phyloP scores from a whole-genome alignment of 345 rosid species.

The Gynandropsis gynandra region DNA sequence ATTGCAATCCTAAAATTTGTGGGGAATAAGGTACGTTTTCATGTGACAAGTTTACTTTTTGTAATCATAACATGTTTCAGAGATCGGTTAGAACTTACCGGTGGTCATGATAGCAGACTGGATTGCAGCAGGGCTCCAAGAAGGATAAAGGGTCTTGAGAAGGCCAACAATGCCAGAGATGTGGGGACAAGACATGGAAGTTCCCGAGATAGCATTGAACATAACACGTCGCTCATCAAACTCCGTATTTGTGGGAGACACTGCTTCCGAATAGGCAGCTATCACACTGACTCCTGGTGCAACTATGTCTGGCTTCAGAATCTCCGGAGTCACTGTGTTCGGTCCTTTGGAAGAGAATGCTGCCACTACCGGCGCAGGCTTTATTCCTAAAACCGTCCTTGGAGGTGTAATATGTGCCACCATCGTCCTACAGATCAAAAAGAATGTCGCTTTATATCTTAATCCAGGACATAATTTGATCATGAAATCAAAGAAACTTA shows the following conservation, averaged over 20 bases:
- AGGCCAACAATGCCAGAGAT: conserved; percentile 72
- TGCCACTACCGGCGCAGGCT: conserved; percentile 73
- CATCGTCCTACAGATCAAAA: conserved; percentile 38
- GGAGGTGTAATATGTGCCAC: conserved; percentile 43
- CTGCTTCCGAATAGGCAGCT: conserved; percentile 61
- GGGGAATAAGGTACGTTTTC: too few species aligned
- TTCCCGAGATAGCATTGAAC: conserved; percentile 55
- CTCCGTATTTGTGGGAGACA: conserved; percentile 41
- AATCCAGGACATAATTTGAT: not conserved
- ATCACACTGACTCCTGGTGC: conserved; percentile 83
- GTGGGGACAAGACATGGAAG: conserved; percentile 92
- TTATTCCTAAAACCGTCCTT: conserved; percentile 30
- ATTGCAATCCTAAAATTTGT: too few species aligned
- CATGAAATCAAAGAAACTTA: conserved; percentile 10
- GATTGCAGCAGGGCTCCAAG: conserved; percentile 83
- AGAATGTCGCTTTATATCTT: not conserved
- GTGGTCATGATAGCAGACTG: conserved; percentile 75
- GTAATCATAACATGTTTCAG: too few species aligned
- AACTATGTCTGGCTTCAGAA: conserved; percentile 77
- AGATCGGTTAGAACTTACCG: conserved; percentile 38
- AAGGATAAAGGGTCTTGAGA: conserved; percentile 58
- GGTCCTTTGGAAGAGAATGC: conserved; percentile 81
- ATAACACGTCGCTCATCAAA: conserved; percentile 48
- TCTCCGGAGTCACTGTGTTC: conserved; percentile 44
- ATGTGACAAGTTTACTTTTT: too few species aligned